phyloP scores from a whole-genome alignment of 352 stramenopile species.

The Pythium dissotocum region DNA sequence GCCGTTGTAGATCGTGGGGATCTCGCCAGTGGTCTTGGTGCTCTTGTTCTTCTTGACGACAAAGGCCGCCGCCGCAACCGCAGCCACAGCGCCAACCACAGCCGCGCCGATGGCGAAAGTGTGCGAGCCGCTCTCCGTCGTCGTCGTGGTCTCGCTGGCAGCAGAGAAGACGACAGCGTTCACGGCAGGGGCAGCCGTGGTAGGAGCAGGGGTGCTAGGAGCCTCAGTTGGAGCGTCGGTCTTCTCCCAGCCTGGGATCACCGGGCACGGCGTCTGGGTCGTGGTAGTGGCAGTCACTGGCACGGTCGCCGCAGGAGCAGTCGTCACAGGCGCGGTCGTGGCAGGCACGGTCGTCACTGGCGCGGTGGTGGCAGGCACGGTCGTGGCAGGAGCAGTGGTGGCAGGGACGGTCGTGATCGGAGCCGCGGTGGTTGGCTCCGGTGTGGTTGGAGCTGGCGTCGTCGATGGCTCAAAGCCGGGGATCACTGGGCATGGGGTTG shows the following conservation, averaged over 20 bases:
- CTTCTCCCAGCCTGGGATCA: constrained; percentile 32
- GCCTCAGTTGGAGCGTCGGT: constrained; percentile 2
- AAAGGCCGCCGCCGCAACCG: constrained; percentile 12
- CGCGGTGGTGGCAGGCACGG: neutral
- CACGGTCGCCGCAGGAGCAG: constrained; percentile 16
- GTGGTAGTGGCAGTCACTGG: constrained; percentile 1
- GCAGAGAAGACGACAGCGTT: constrained; percentile 6
- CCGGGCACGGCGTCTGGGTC: constrained; percentile 28
- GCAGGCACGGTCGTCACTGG: neutral
- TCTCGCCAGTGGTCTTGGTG: neutral
- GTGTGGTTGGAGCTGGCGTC: constrained; percentile 18
- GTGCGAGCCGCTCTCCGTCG: constrained; percentile 4
- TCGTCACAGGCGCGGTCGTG: neutral
- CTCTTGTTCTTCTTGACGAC: constrained; percentile 14
- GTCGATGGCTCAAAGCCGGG: constrained; percentile 31
- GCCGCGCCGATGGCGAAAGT: constrained; percentile 10
- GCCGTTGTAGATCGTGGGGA: constrained; percentile 18
- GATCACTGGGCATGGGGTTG: constrained; percentile 31
- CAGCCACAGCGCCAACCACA: constrained; percentile 18
- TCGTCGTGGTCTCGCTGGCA: neutral
- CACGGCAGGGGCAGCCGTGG: constrained; percentile 10
- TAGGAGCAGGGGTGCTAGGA: constrained; percentile 4
- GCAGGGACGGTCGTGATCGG: neutral
- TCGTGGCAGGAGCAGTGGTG: constrained; percentile 7
- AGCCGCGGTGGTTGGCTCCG: constrained; percentile 12